These are phyloP conservation scores for Pterula multifida DNA, from an alignment of 1,284 basidiomycete genomes.

Conservation along the genomic window DNA sequence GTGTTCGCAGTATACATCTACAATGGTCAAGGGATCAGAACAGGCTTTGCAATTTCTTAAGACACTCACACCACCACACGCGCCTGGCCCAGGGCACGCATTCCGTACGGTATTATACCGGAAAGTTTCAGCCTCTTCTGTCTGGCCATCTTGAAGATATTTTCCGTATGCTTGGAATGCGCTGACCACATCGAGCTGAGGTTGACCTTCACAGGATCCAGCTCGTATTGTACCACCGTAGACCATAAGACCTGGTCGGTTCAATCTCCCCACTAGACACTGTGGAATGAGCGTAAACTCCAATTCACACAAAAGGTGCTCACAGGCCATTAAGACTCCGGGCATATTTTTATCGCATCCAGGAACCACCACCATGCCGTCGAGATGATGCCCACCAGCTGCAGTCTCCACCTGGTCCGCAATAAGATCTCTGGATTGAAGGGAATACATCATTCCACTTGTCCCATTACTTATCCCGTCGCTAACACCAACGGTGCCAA, in stretches of 20 bases:
- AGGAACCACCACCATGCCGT: constrained; percentile 93
- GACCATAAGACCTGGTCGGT: constrained; percentile 92
- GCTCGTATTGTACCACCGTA: constrained; percentile 93
- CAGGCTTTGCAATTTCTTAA: constrained; percentile 3
- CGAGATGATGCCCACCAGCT: constrained; percentile 96
- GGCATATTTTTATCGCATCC: constrained; percentile 99
- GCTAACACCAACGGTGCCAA: constrained; percentile 93
- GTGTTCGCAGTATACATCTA: constrained; percentile 97
- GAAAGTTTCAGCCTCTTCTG: constrained; percentile 67
- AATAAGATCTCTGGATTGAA: constrained; percentile 93
- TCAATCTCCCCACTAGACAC: constrained; percentile 71
- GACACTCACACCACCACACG: constrained; percentile 81
- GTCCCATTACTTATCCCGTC: constrained; percentile 99
- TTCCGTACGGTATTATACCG: constrained; percentile 81
- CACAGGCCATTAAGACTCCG: constrained; percentile 85
- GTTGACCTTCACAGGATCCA: constrained; percentile 73
- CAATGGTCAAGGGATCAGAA: constrained; percentile 14
- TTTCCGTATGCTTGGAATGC: constrained; percentile 95
- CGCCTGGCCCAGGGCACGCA: constrained; percentile 90
- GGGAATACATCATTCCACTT: constrained; percentile 84
- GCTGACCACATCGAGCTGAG: constrained; percentile 84
- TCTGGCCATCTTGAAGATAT: constrained; percentile 82
- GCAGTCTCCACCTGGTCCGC: constrained; percentile 95
- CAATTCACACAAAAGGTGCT: constrained; percentile 26
- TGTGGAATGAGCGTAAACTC: constrained; percentile 13